Percentiles rank a stretch among this genome's conserved stretches.
phyloP scores from a whole-genome alignment of 139 green algal species.

The Coelastrella sp. region DNA sequence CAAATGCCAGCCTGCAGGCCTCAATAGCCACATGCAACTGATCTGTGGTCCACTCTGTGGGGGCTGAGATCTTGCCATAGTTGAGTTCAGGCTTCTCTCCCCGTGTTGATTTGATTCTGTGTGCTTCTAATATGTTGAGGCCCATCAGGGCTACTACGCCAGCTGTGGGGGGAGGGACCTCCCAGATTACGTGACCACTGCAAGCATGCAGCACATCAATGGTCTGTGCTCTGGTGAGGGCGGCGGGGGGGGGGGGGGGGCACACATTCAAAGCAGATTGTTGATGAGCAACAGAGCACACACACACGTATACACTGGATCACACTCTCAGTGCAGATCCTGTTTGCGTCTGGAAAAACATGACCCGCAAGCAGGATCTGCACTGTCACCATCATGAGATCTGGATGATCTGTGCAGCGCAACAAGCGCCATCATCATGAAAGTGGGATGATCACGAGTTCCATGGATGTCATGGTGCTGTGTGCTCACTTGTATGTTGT shows the following conservation, averaged over 20 bases:
- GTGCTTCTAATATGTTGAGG: slow-evolving; percentile 78
- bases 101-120: slow-evolving; percentile 16
- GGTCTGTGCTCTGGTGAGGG: not conserved
- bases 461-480: too few relatives aligned
- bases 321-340: too few relatives aligned
- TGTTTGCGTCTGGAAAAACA: too few relatives aligned
- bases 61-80: not conserved
- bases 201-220: not conserved
- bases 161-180: slow-evolving; percentile 77
- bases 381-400: too few relatives aligned
- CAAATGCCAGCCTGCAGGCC: slow-evolving; percentile 74
- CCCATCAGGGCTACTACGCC: slow-evolving; percentile 77
- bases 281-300: too few relatives aligned
- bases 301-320: too few relatives aligned
- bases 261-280: too few relatives aligned
- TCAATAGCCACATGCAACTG: slow-evolving; percentile 74
- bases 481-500: slow-evolving; percentile 61
- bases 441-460: too few relatives aligned
- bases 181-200: slow-evolving; percentile 70
- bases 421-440: too few relatives aligned
- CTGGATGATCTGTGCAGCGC: too few relatives aligned
- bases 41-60: slow-evolving; percentile 20
- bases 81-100: not conserved
- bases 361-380: too few relatives aligned
- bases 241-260: too few relatives aligned